These are phyloP conservation scores for Citeromyces nyonsensis DNA, from an alignment of 805 yeast species.

Conservation along the genomic window DNA sequence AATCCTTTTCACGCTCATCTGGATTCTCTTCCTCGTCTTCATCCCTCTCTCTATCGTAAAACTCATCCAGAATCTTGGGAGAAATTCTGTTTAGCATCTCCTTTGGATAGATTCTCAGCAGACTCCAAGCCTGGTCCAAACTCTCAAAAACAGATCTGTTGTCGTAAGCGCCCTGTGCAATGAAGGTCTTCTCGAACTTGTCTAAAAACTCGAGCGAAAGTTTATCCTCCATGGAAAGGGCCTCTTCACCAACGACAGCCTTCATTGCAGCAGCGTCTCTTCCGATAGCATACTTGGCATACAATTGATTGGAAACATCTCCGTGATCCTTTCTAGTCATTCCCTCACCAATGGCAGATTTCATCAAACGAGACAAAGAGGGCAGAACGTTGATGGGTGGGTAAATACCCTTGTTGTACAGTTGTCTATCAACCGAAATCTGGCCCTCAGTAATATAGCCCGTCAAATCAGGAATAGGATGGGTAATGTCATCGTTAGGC, in stretches of 20 bases:
- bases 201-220: conserved; percentile 94
- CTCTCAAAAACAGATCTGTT: conserved; percentile 89
- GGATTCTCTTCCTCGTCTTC: conserved; percentile 22
- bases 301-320: conserved; percentile 96
- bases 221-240: conserved; percentile 93
- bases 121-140: conserved; percentile 95
- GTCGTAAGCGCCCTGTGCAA: conserved; percentile 94
- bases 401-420: conserved; percentile 90
- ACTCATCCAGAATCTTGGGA: conserved; percentile 90
- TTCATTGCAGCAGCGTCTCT: conserved; percentile 99
- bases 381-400: conserved; percentile 99
- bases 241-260: conserved; percentile 99
- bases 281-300: conserved; percentile 99
- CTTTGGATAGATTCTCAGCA: conserved; percentile 96
- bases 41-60: conserved; percentile 79
- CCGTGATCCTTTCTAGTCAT: conserved; percentile 99
- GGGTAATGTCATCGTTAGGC: conserved; percentile 99
- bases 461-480: conserved; percentile 99
- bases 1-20: neutral
- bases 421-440: conserved; percentile 92
- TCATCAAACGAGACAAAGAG: conserved; percentile 94
- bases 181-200: conserved; percentile 92
- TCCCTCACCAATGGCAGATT: conserved; percentile 99
- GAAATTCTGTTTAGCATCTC: conserved; percentile 97
- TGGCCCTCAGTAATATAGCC: conserved; percentile 99